Evolutionary conservation across 352 stramenopile genomes (phyloP), one percentile per base, ranked within the genome.

Genomic region (Globisporangium canariense): DNA sequence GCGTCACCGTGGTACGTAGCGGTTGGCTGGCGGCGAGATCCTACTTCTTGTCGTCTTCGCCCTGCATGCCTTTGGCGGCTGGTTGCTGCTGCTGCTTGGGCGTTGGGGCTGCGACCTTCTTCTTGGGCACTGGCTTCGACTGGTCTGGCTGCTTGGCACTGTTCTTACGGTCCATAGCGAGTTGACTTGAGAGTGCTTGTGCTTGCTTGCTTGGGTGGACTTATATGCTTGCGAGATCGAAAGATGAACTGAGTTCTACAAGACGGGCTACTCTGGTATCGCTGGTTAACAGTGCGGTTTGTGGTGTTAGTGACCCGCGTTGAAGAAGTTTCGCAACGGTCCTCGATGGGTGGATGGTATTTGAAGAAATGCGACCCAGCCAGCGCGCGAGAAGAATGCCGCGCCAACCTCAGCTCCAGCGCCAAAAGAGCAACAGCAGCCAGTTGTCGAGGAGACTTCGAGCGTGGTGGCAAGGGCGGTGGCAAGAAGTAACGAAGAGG

Each of bases 21-120:
- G 2, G 25, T 13, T 34, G 8, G 4, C 9, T 36, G n/a, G 45
- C 5, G 2, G 25, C n/a, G 7, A 36, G 47, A 54, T 55, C 50
- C 68, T 80, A 83, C 75, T 86, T 84, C 77, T 86, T 86, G 68
- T 67, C 69, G 54, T 73, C 70, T 66, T 87, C 34, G 11, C 54
- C 54, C 20, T 59, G 22, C 6, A 43, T n/a, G 11, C 36, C 52
- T 18, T 56, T 58, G 16, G 47, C 30, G 8, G 49, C 41, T 1
- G 49, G 57, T 11, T 63, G 57, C 43, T 63, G 57, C 4, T 62
- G 6, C 20, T 63, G 57, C 46, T 55, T 62, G 3, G 57, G 57
- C 1, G 43, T 28, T 20, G 43, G 49, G 3, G 16, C n/a, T 6
- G 49, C 50, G 9, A 36, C 2, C 11, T 68, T 68, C 62, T 68